Base-by-base conservation (phyloP, 1,139 yeast genomes). In the Yamadazyma pseudoaaseri region DNA sequence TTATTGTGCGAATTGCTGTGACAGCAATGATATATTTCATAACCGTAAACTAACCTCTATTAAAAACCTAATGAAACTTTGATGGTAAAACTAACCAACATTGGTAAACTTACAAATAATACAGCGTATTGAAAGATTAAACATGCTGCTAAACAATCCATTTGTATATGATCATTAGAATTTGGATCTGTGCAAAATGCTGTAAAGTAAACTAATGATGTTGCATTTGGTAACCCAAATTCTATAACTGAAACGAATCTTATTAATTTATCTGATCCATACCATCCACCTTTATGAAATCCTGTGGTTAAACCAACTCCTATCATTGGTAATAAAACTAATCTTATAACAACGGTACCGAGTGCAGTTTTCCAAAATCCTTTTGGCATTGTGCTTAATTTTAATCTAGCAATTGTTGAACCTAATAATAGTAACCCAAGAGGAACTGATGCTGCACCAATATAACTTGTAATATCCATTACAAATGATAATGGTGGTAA, bases 361-460 rank as follows among this genome's bases (percentile, higher is more conserved):
- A 67, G 37, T 1, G 70, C 73, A 1, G 75, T 69, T 50, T 77
- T 76, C 86, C 95, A 83, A 53, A 86, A 79, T 2, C 89, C 87
- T 2, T 68, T 62, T 8, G 87, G 84, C 51, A 87, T 62, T 11
- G 65, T 55, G 11, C 68, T 70, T 17, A 87, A 62, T 41, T 74
- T 66, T 33, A 90, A 67, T 31, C 96, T 64, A 0, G 95, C 81
- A 29, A 90, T 76, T 3, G 96, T 86, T 9, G 94, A 95, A 3
- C 97, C 97, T 23, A 90, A 58, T 38, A 90, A 54, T 32, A 86
- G 55, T 39, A 90, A 67, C 2, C 97, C 97, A 41, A 86, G 63
- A 1, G 97, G 97, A 20, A 90, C 97, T 20, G 87, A 79, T 0
- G 96, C 96, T 2, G 79, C 79, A 1, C 96, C 96, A 3, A 90